Conservation (phyloP, 331 rosid species). For the Acacia concinna region DNA sequence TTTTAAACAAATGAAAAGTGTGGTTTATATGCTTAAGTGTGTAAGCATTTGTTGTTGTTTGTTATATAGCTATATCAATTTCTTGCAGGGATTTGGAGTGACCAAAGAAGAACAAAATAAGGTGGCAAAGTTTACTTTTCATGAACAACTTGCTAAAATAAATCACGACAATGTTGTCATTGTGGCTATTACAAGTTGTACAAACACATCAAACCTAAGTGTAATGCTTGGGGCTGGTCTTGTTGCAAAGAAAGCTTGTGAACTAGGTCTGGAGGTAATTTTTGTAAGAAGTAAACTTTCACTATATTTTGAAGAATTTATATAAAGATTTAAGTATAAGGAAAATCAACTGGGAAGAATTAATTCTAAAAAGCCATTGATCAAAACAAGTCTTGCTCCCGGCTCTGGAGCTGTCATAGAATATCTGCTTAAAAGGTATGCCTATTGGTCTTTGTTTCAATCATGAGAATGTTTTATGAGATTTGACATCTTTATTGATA, state of each 20-base stretch:
- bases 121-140: slow-evolving; percentile 33
- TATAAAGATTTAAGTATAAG: neutral
- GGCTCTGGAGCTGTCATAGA: slow-evolving; percentile 96
- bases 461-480: neutral
- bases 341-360: neutral
- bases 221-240: slow-evolving; percentile 41
- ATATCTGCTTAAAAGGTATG: slow-evolving; percentile 83
- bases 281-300: neutral
- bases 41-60: neutral
- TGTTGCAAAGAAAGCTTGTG: slow-evolving; percentile 36
- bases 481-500: slow-evolving; percentile 11
- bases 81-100: slow-evolving; percentile 33
- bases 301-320: neutral
- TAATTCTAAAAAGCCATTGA: slow-evolving; percentile 68
- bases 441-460: slow-evolving; percentile 10
- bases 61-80: neutral
- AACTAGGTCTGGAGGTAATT: slow-evolving; percentile 30
- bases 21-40: neutral
- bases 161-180: slow-evolving; percentile 37
- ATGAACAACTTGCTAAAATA: slow-evolving; percentile 29
- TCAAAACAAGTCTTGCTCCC: slow-evolving; percentile 98
- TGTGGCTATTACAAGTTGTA: slow-evolving; percentile 39
- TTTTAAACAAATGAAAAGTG: neutral
- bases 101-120: slow-evolving; percentile 30
- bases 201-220: slow-evolving; percentile 41